Evolutionary conservation across 1,284 basidiomycete genomes (phyloP), one percentile per base, ranked within the genome.

Genomic region (Papiliotrema laurentii): DNA sequence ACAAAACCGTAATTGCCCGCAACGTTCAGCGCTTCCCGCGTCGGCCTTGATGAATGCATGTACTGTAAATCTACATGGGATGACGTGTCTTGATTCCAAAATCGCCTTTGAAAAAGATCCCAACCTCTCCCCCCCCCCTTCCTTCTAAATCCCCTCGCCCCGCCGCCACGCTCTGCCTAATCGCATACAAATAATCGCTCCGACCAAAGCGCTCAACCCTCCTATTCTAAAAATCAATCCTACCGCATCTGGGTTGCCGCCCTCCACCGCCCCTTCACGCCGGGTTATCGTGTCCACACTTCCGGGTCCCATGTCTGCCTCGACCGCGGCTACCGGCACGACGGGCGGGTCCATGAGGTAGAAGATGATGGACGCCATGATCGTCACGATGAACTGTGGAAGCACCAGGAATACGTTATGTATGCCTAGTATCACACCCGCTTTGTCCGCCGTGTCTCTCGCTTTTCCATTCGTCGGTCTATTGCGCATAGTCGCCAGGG

Each of bases 361-460:
- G 50, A 80, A 79, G 38, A 79, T 73, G 59, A 79, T 63, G 9
- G 74, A 68, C 1, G 72, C 74, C 2, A 79, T 54, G 34, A 73
- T 68, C 0, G 78, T 78, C 6, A 79, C 76, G 41, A 80, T 64
- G 53, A 80, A 79, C 55, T 80, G 79, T 3, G 82, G 79, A 16
- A 79, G 50, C 46, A 94, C 91, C 56, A 94, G 78, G 67, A 87
- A 92, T 46, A 94, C 80, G 61, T 93, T 96, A 70, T 93, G 89
- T 49, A 93, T 92, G 31, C 89, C 89, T 47, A 94, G 75, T 50
- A 94, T 91, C 27, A 89, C 84, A n/a, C 91, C 91, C 0, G 89
- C 88, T 69, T 90, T 89, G 22, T 83, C 80, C 43, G 84, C 85
- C 43, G 87, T 76, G 21, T 78, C 54, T 45, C 48, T 51, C 11